These are phyloP conservation scores for Gossypium thurberi DNA, from an alignment of 345 rosid genomes.

Conservation along the genomic window DNA sequence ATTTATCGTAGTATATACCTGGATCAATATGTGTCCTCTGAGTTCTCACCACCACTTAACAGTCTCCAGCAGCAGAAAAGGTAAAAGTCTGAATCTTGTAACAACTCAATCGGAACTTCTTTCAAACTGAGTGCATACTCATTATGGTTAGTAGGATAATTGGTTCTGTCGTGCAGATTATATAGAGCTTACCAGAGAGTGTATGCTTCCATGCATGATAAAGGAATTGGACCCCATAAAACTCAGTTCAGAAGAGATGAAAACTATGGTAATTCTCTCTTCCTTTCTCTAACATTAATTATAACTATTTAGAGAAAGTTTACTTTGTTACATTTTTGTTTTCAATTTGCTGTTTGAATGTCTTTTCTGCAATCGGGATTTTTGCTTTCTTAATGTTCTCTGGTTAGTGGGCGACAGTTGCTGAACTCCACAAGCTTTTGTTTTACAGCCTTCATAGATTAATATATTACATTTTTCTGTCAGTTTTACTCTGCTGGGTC, in stretches of 20 bases:
- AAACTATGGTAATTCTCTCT: constrained; percentile 48
- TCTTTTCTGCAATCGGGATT: neutral
- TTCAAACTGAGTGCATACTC: neutral
- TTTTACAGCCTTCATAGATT: neutral
- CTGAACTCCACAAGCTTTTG: neutral
- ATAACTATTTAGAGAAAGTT: neutral
- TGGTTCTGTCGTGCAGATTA: constrained; percentile 47
- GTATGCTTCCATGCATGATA: constrained; percentile 81
- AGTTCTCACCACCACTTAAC: constrained; percentile 74
- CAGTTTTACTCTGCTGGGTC: constrained; percentile 97
- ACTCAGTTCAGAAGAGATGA: constrained; percentile 98
- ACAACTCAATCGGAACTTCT: neutral
- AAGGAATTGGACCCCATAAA: constrained; percentile 79
- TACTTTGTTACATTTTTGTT: neutral
- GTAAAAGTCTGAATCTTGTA: constrained; percentile 25
- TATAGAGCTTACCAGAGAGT: constrained; percentile 93
- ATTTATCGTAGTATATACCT: constrained; percentile 90
- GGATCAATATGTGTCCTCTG: constrained; percentile 93
- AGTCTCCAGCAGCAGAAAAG: constrained; percentile 78
- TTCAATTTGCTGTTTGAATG: constrained; percentile 2
- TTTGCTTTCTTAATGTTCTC: neutral
- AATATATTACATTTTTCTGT: neutral
- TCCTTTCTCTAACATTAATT: neutral
- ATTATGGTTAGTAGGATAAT: constrained; percentile 8
- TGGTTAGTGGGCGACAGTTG: neutral